A percentile compares a stretch with the other conserved stretches of the same genome.
Conservation (phyloP, 1,284 basidiomycete genomes). For the Cystobasidium pallidum region DNA sequence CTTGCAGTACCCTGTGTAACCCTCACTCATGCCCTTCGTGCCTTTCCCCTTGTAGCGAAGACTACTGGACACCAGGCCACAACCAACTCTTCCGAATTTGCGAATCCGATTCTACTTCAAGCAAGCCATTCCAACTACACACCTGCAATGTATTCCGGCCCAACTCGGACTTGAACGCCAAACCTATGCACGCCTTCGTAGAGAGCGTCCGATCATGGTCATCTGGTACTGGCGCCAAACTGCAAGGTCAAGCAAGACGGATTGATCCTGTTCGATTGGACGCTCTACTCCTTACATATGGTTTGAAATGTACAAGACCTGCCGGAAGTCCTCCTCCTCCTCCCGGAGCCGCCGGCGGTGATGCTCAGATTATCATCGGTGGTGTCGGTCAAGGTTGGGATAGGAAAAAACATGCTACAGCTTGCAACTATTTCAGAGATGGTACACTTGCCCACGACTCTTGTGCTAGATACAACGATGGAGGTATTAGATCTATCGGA, state of each 20-base stretch:
- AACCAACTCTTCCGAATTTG: constrained; percentile 36
- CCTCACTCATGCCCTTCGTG: too few species aligned
- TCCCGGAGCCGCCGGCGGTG: background rate
- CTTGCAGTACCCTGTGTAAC: too few species aligned
- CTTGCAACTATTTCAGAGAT: constrained; percentile 36
- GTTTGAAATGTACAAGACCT: constrained; percentile 9
- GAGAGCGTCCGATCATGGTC: constrained; percentile 27
- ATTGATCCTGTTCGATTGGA: constrained; percentile 29
- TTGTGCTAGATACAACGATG: constrained; percentile 39
- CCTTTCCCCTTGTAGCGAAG: constrained; percentile 10
- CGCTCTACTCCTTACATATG: constrained; percentile 11
- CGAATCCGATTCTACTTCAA: constrained; percentile 25
- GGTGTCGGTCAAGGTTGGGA: constrained; percentile 16
- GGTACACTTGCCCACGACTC: constrained; percentile 4
- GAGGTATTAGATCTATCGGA: background rate
- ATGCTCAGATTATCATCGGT: constrained; percentile 26
- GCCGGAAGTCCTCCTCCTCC: background rate
- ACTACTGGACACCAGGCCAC: constrained; percentile 36
- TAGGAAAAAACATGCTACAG: constrained; percentile 13
- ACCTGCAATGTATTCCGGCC: constrained; percentile 41
- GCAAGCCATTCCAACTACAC: constrained; percentile 36
- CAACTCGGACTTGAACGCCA: constrained; percentile 9
- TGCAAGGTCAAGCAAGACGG: constrained; percentile 7
- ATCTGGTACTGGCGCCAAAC: background rate
- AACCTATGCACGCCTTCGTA: constrained; percentile 27